These are phyloP conservation scores for Flaveria trinervia DNA, from an alignment of 129 eudicot species.

Conservation along the genomic window DNA sequence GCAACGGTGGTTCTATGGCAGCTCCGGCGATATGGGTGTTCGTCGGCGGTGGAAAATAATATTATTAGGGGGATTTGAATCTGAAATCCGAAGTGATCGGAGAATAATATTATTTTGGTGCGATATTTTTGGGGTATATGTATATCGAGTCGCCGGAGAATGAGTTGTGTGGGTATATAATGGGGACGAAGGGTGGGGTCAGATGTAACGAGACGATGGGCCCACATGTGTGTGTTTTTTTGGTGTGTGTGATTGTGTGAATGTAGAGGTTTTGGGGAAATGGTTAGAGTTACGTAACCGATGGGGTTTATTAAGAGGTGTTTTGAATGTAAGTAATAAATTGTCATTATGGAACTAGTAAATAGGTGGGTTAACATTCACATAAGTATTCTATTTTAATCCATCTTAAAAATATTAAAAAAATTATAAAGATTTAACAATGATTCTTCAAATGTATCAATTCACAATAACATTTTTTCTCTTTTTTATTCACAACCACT, in stretches of 20 bases:
- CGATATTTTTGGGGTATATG: conserved; percentile 15
- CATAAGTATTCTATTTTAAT: no score
- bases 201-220: conserved; percentile 10
- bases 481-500: no score
- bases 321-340: not conserved
- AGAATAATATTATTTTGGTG: conserved; percentile 8
- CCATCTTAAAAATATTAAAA: no score
- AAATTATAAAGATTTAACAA: no score
- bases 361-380: not conserved
- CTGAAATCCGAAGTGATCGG: conserved; percentile 33
- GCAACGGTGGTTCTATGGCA: no score
- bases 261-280: not conserved
- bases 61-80: not conserved
- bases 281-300: conserved; percentile 12
- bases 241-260: conserved; percentile 7
- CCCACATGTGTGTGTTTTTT: not conserved
- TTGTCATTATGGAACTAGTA: not conserved
- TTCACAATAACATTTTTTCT: no score
- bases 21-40: no score
- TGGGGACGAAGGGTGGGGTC: not conserved
- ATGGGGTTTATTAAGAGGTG: not conserved
- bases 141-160: not conserved
- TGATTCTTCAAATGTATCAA: no score
- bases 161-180: not conserved
- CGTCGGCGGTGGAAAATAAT: no score